Evolutionary conservation across 768 basidiomycete genomes (phyloP), one percentile per base, ranked within the genome.

Genomic region (Scleroderma bovista): DNA sequence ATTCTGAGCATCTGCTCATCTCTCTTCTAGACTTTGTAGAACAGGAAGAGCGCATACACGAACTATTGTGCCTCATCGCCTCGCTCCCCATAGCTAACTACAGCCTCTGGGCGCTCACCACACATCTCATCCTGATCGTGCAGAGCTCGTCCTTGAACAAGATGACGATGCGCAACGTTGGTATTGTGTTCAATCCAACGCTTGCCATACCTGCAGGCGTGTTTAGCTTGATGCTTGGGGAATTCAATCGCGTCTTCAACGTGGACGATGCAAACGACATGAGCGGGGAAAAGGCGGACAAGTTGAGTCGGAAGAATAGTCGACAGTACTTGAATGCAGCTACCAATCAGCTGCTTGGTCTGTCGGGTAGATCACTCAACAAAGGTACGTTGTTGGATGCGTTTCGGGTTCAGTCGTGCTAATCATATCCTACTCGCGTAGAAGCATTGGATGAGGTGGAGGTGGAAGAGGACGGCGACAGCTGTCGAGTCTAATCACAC

Each of bases 101-200:
- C 68, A 92, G 86, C 51, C 75, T 98, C 17, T 88, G 95, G 33
- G 94, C 95, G 15, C 76, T 99, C 50, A 94, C 87, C 2, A 92
- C 94, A 22, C 95, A 99, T 68, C 75, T 99, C 53, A 96, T 97
- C 57, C 75, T 93, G 39, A 88, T 99, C 59, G 93, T 98, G 40
- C 86, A 92, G 67, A 93, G 98, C 63, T 81, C 93, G 16, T 60
- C 77, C 38, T 71, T 87, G 51, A 96, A 96, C 81, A 98, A 94
- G 75, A 99, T 99, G 96, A 94, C 88, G 37, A 86, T 98, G 81
- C 84, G 95, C 41, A 99, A 99, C 65, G 92, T 99, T 23, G 94
- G 95, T 16, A 98, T 99, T 52, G 95, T 98, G 20, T 97, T 98
- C 71, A 94, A 93, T 56, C 96, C 96, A 2, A 98, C 96, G 0